Evolutionary conservation across 1,284 basidiomycete genomes (phyloP).

Genomic region (Hemileia vastatrix): DNA sequence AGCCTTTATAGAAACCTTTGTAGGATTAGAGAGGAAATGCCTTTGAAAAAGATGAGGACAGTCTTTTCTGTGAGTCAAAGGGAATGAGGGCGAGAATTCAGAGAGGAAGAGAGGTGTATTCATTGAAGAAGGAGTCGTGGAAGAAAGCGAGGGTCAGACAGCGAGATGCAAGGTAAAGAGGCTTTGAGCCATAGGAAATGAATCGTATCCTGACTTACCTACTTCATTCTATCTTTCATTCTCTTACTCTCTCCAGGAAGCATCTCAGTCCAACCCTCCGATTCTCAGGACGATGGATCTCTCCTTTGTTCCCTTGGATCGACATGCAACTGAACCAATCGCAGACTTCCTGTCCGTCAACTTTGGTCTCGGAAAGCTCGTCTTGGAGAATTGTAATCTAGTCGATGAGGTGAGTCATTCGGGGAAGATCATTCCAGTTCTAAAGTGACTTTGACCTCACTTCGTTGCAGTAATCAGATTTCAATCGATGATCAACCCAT

Average conservation of each 20-base stretch:
- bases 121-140: no score
- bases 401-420: slow-evolving; percentile 54
- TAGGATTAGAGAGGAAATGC: slow-evolving; percentile 59
- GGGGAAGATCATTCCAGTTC: not conserved
- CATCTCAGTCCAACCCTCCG: slow-evolving; percentile 36
- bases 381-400: slow-evolving; percentile 67
- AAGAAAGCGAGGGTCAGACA: no score
- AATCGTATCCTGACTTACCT: no score
- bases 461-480: no score
- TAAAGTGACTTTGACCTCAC: no score
- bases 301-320: slow-evolving; percentile 63
- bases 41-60: slow-evolving; percentile 57
- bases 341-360: slow-evolving; percentile 80
- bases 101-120: no score
- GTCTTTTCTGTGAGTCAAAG: slow-evolving; percentile 71
- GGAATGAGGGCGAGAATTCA: no score
- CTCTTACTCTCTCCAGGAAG: no score
- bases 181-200: no score
- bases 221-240: no score
- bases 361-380: slow-evolving; percentile 73
- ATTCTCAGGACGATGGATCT: slow-evolving; percentile 61
- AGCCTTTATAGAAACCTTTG: slow-evolving; percentile 71
- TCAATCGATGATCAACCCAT: no score
- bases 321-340: slow-evolving; percentile 62
- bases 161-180: no score